phyloP scores from a whole-genome alignment of 805 yeast genomes.

The Hemisphaericaspora nanyangensis region DNA sequence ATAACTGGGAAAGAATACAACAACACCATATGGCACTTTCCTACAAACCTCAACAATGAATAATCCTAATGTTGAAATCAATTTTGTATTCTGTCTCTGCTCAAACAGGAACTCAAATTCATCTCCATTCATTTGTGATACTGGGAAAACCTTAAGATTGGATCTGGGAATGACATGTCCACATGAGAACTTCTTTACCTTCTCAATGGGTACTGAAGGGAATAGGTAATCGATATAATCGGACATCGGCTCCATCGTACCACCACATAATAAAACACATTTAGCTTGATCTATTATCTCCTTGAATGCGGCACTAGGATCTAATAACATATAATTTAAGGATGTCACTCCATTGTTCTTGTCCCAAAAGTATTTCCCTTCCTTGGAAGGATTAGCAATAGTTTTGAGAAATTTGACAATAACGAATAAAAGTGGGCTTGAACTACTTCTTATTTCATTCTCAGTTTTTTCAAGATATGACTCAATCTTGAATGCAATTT shows the following conservation, averaged over 20 bases:
- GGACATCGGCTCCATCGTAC: slow-evolving; percentile 88
- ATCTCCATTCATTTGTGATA: slow-evolving; percentile 21
- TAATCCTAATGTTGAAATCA: slow-evolving; percentile 51
- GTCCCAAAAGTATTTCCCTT: slow-evolving; percentile 77
- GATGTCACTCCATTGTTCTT: slow-evolving; percentile 20
- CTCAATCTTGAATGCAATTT: slow-evolving; percentile 82
- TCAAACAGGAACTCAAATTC: slow-evolving; percentile 67
- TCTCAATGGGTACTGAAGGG: slow-evolving; percentile 42
- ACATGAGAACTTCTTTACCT: slow-evolving; percentile 61
- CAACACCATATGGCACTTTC: slow-evolving; percentile 69
- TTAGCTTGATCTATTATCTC: slow-evolving; percentile 61
- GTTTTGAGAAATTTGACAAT: slow-evolving; percentile 61
- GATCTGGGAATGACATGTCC: slow-evolving; percentile 78
- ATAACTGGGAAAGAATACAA: slow-evolving; percentile 84
- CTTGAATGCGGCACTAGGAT: slow-evolving; percentile 69
- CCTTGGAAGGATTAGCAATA: slow-evolving; percentile 68
- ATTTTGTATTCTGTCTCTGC: slow-evolving; percentile 44
- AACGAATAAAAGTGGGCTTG: slow-evolving; percentile 60
- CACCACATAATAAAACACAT: slow-evolving; percentile 84
- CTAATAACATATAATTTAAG: slow-evolving; percentile 70
- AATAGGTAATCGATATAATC: slow-evolving; percentile 67
- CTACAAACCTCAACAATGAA: slow-evolving; percentile 39
- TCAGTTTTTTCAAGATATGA: slow-evolving; percentile 46
- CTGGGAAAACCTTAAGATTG: slow-evolving; percentile 60
- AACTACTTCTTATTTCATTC: slow-evolving; percentile 10